phyloP scores from a whole-genome alignment of 2,329 filamentous ascomycete genomes.

The Coniochaeta sp. region DNA sequence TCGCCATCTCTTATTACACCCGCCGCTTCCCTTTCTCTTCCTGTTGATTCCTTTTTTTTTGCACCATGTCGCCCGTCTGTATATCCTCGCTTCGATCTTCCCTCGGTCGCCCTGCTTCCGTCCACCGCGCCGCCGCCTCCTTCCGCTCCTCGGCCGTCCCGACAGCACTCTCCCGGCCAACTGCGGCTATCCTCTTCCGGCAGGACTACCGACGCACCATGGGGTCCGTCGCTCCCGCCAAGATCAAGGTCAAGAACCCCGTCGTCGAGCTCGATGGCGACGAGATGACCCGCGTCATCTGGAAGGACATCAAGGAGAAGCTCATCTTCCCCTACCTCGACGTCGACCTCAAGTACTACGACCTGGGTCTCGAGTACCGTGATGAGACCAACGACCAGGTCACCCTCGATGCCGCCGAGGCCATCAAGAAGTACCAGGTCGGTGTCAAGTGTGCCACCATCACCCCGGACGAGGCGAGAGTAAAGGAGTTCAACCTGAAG shows the following conservation, averaged over 20 bases:
- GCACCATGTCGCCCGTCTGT: slow-evolving; percentile 16
- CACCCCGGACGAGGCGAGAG: slow-evolving; percentile 92
- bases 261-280: slow-evolving; percentile 94
- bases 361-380: slow-evolving; percentile 87
- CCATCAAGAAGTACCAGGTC: slow-evolving; percentile 98
- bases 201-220: slow-evolving; percentile 38
- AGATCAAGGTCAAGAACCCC: slow-evolving; percentile 99
- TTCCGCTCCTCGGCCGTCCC: slow-evolving; percentile 5
- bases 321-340: slow-evolving; percentile 95
- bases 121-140: slow-evolving; percentile 10
- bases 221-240: slow-evolving; percentile 47
- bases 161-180: slow-evolving; percentile 7
- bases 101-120: slow-evolving; percentile 10
- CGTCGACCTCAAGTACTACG: slow-evolving; percentile 97
- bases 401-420: slow-evolving; percentile 89
- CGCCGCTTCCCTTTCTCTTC: slow-evolving; percentile 7
- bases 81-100: slow-evolving; percentile 15
- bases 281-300: slow-evolving; percentile 98
- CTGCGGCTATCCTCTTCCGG: slow-evolving; percentile 22
- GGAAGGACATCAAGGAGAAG: slow-evolving; percentile 98
- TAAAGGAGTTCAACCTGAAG: slow-evolving; percentile 98
- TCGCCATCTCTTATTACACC: slow-evolving; percentile 5
- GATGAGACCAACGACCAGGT: slow-evolving; percentile 96
- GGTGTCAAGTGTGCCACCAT: slow-evolving; percentile 99
- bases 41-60: slow-evolving; percentile 10